Evolutionary conservation across 257 asterid species (phyloP).

Genomic region (Jacaranda mimosifolia): DNA sequence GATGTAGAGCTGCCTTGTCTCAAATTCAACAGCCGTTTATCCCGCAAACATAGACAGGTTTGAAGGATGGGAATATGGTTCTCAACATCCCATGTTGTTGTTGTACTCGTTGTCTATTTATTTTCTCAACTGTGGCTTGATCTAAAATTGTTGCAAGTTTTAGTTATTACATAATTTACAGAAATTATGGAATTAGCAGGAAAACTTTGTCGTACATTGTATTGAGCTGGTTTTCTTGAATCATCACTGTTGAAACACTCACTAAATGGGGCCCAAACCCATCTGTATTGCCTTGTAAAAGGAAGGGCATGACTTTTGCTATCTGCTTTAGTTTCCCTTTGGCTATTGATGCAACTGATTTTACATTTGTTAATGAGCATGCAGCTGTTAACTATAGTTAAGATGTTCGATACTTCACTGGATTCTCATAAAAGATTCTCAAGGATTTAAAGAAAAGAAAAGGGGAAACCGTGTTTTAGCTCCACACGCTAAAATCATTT

Average conservation of each 20-base stretch:
- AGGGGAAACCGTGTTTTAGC: no score
- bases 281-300: slow-evolving; percentile 9
- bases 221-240: not conserved
- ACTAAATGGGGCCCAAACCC: not conserved
- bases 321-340: not conserved
- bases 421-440: no score
- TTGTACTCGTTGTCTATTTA: not conserved
- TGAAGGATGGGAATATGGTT: not conserved
- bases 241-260: not conserved
- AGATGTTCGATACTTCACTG: no score
- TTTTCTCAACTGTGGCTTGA: not conserved
- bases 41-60: not conserved
- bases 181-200: not conserved
- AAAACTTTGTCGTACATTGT: not conserved
- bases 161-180: not conserved
- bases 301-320: not conserved
- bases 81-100: not conserved
- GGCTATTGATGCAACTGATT: no score
- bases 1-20: not conserved
- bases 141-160: not conserved
- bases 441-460: no score
- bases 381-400: no score
- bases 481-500: no score
- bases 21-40: not conserved
- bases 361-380: no score